Evolutionary conservation across 176 grass and related monocot species (phyloP).

Genomic region (Carex scoparia): DNA sequence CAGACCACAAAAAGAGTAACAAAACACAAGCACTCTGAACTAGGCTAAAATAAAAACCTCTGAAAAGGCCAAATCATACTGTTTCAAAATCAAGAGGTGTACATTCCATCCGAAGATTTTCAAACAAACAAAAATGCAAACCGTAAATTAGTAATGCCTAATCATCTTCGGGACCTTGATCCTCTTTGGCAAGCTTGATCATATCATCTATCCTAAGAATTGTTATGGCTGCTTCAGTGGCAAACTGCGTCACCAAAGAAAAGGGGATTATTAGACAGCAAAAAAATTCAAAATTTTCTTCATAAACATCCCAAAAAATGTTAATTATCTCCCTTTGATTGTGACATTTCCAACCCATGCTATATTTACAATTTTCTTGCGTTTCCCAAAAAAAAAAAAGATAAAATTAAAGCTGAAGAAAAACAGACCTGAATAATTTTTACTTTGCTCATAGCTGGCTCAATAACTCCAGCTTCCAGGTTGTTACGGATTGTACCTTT

Average conservation of each 20-base stretch:
- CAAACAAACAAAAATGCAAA: not conserved
- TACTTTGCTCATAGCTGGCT: slow-evolving; percentile 96
- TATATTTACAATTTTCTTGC: not conserved
- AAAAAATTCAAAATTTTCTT: not conserved
- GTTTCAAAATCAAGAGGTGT: not conserved
- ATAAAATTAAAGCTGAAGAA: not conserved
- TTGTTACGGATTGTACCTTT: slow-evolving; percentile 83
- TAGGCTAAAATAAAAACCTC: slow-evolving; percentile 7
- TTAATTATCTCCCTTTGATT: not conserved
- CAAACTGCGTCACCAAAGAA: slow-evolving; percentile 52
- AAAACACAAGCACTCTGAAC: not conserved
- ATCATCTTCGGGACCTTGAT: slow-evolving; percentile 52
- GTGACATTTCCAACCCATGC: not conserved
- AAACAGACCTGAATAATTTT: slow-evolving; percentile 61
- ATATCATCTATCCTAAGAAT: slow-evolving; percentile 95
- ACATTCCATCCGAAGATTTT: not conserved
- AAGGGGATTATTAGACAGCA: not conserved
- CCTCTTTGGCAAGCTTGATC: slow-evolving; percentile 87
- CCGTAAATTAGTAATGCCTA: slow-evolving; percentile 6
- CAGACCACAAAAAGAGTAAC: too few relatives aligned
- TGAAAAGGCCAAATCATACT: not conserved
- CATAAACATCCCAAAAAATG: not conserved
- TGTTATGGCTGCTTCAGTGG: slow-evolving; percentile 89
- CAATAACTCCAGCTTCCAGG: slow-evolving; percentile 82
- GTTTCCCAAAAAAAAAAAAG: not conserved